Evolutionary conservation across 371 early-diverging fungal species (phyloP).

Genomic region (Coemansia sp.): DNA sequence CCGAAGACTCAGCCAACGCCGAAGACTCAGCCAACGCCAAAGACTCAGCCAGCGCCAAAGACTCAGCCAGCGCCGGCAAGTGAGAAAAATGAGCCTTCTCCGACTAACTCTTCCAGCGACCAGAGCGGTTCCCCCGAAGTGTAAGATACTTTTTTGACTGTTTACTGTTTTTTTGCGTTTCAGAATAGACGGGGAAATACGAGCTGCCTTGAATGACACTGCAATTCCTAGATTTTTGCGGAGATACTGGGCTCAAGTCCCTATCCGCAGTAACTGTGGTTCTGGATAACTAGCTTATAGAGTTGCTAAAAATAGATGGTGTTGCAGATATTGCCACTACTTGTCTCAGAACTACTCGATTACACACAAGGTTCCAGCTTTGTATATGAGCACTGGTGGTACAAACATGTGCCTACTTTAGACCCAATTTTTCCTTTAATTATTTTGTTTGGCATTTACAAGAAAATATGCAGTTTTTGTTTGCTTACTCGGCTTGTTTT

Average conservation of each 20-base stretch:
- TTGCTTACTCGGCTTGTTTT: constrained; percentile 13
- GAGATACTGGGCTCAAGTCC: background rate
- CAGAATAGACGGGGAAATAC: background rate
- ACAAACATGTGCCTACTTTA: background rate
- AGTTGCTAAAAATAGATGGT: background rate
- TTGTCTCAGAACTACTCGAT: background rate
- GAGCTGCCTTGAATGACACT: too few relatives aligned
- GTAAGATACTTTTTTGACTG: too few relatives aligned
- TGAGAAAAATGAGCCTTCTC: too few relatives aligned
- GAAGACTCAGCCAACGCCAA: background rate
- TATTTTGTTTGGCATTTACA: background rate
- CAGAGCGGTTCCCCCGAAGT: too few relatives aligned
- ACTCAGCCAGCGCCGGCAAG: background rate
- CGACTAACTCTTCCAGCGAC: too few relatives aligned
- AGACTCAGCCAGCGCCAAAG: background rate
- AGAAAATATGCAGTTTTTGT: constrained; percentile 25
- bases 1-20: background rate
- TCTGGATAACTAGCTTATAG: background rate
- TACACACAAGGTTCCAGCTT: background rate
- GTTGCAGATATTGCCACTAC: background rate
- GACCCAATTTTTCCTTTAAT: background rate
- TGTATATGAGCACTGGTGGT: background rate
- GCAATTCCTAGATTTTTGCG: background rate
- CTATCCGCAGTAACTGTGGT: background rate
- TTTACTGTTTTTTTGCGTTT: background rate